Evolutionary conservation across 2,329 filamentous ascomycete species (phyloP).

Genomic region (Nemania diffusa): DNA sequence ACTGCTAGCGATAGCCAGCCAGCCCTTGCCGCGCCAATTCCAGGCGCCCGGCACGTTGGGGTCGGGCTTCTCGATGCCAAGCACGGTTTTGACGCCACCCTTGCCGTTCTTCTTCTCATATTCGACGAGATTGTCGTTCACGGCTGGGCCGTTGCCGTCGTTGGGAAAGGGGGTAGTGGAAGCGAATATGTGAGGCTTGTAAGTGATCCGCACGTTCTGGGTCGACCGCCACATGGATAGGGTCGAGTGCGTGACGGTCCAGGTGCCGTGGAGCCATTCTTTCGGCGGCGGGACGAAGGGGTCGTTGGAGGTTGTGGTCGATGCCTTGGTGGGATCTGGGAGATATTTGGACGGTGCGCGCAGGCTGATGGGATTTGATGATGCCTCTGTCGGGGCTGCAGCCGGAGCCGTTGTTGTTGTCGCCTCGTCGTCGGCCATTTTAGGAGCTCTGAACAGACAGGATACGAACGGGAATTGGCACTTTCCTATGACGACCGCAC

Average conservation of each 20-base stretch:
- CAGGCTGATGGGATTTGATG: constrained; percentile 49
- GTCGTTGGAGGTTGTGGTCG: constrained; percentile 39
- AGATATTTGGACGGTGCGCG: constrained; percentile 63
- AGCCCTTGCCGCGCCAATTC: constrained; percentile 83
- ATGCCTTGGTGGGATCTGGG: constrained; percentile 40
- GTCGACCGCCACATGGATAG: constrained; percentile 83
- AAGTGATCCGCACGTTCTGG: constrained; percentile 83
- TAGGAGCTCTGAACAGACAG: background rate
- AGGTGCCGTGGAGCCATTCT: constrained; percentile 72
- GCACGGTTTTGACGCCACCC: constrained; percentile 67
- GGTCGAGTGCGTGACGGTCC: constrained; percentile 80
- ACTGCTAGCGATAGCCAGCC: constrained; percentile 75
- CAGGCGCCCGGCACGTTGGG: constrained; percentile 58
- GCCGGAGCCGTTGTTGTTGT: constrained; percentile 7
- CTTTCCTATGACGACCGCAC: background rate
- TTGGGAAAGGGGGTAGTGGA: constrained; percentile 4
- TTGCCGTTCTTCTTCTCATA: constrained; percentile 56
- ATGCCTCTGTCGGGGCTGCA: constrained; percentile 15
- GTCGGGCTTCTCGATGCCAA: constrained; percentile 69
- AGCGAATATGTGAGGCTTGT: constrained; percentile 56
- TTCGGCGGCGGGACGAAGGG: constrained; percentile 60
- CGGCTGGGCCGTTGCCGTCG: constrained; percentile 52
- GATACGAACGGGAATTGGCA: background rate
- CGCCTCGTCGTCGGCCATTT: constrained; percentile 40
- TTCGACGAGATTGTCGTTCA: constrained; percentile 78